Evolutionary conservation across 177 flowering plant genomes (phyloP).

Genomic region (Vitis hybrid): DNA sequence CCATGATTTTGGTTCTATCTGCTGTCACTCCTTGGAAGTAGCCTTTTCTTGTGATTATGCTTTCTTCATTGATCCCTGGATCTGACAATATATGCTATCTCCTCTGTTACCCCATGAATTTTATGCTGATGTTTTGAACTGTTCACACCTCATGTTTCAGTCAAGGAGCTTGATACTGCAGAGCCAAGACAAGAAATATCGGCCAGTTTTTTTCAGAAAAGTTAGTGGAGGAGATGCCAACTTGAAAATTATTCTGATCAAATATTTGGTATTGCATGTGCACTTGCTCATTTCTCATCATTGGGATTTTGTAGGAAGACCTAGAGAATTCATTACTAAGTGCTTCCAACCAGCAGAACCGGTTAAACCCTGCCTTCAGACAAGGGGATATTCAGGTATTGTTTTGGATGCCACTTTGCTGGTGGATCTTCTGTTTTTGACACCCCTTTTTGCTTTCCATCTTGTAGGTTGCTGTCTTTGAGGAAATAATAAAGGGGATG

Average conservation of each 20-base stretch:
- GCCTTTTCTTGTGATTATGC: neutral
- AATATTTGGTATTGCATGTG: neutral
- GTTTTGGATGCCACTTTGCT: neutral
- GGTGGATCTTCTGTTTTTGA: too few relatives aligned
- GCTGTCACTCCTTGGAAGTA: neutral
- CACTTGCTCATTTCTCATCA: neutral
- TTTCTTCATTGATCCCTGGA: neutral
- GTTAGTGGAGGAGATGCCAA: conserved; percentile 26
- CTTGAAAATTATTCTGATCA: neutral
- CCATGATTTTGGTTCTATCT: neutral
- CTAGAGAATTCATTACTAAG: conserved; percentile 63
- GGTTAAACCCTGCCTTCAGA: conserved; percentile 59
- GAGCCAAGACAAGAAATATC: conserved; percentile 63
- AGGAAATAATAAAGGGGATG: conserved; percentile 80
- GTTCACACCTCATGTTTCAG: conserved; percentile 36
- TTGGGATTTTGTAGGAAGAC: conserved; percentile 60
- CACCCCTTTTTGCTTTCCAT: neutral
- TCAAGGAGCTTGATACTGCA: conserved; percentile 71
- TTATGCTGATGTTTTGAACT: neutral
- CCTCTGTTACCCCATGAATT: neutral
- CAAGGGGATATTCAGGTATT: conserved; percentile 78
- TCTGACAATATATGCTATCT: neutral
- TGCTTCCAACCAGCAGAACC: conserved; percentile 61
- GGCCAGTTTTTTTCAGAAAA: conserved; percentile 72
- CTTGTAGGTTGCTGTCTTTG: conserved; percentile 71